phyloP scores from a whole-genome alignment of 163 green algal species.

The Chlamydomonas reinhardtii region DNA sequence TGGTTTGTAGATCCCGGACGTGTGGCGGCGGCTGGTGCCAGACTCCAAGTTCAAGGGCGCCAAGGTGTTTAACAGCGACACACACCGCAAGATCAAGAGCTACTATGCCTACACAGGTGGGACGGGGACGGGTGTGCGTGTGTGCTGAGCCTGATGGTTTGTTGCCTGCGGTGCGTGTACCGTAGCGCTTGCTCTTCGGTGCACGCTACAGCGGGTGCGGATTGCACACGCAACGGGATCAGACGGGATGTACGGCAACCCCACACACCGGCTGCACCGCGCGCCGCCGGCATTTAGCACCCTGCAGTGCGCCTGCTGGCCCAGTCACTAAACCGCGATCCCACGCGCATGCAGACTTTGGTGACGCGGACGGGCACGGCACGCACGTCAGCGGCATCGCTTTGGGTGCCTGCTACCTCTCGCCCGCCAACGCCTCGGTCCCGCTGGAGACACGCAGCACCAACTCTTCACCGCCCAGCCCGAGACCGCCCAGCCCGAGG shows the following conservation, averaged over 20 bases:
- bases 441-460: background rate
- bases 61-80: slow-evolving; percentile 49
- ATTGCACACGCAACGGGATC: no score
- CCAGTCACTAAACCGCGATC: no score
- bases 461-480: background rate
- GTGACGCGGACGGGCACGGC: slow-evolving; percentile 77
- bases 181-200: no score
- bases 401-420: slow-evolving; percentile 38
- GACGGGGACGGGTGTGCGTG: no score
- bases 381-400: slow-evolving; percentile 78
- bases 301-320: no score
- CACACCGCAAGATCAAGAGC: slow-evolving; percentile 76
- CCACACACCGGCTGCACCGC: no score
- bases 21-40: background rate
- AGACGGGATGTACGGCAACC: no score
- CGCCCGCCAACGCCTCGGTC: background rate
- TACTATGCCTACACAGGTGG: slow-evolving; percentile 57
- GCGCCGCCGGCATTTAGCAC: no score
- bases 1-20: background rate
- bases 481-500: background rate
- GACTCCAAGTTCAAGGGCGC: background rate
- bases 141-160: no score
- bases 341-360: slow-evolving; percentile 43
- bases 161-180: no score
- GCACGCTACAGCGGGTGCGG: no score